Conservation (phyloP, 345 rosid genomes). For the Schrenkiella parvula region DNA sequence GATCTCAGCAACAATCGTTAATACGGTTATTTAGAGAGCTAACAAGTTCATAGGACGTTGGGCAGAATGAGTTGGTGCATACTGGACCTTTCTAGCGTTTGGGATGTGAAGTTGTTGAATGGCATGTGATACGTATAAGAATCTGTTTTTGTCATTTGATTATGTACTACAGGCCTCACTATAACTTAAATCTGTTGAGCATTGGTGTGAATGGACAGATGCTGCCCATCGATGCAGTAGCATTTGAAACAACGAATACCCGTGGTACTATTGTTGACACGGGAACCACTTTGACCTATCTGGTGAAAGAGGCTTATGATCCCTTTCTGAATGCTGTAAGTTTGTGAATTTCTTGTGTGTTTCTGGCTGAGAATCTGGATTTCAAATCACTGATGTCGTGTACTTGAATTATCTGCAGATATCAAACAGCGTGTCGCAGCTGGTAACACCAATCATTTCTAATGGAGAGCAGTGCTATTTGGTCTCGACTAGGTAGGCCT, state of each 20-base stretch:
- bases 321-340: slow-evolving; percentile 86
- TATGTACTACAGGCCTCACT: slow-evolving; percentile 78
- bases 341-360: slow-evolving; percentile 22
- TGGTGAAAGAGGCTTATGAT: slow-evolving; percentile 78
- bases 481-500: slow-evolving; percentile 62
- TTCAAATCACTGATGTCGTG: not conserved
- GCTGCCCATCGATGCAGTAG: slow-evolving; percentile 60
- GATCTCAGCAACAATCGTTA: not conserved
- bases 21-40: not conserved
- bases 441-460: slow-evolving; percentile 54
- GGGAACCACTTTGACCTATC: slow-evolving; percentile 96
- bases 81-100: not conserved
- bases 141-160: not conserved
- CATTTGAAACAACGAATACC: slow-evolving; percentile 59
- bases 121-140: not conserved
- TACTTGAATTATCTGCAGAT: slow-evolving; percentile 43
- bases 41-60: not conserved
- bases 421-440: slow-evolving; percentile 53
- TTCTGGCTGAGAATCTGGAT: not conserved
- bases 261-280: slow-evolving; percentile 93
- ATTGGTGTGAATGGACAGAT: slow-evolving; percentile 68
- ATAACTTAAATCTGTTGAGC: slow-evolving; percentile 81
- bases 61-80: not conserved
- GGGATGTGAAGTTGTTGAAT: not conserved
- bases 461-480: slow-evolving; percentile 80